These are phyloP conservation scores for Pseudogymnoascus sp. DNA, from an alignment of 2,329 filamentous ascomycete species.

Conservation along the genomic window DNA sequence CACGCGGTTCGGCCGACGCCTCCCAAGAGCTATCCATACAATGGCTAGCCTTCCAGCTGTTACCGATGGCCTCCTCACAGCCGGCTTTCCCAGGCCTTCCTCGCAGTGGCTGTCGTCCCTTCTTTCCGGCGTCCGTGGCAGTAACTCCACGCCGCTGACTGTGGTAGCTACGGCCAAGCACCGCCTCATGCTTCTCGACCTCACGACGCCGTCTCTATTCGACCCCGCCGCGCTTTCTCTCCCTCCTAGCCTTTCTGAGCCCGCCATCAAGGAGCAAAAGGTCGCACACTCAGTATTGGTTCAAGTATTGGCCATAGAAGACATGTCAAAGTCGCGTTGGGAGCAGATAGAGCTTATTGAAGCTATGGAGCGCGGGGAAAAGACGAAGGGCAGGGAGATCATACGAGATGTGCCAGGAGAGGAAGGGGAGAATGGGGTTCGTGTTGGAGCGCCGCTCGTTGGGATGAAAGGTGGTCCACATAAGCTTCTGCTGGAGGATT, in stretches of 20 bases:
- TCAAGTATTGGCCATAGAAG: constrained; percentile 80
- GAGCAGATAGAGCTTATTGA: constrained; percentile 80
- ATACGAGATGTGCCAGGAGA: constrained; percentile 59
- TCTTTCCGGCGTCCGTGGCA: constrained; percentile 35
- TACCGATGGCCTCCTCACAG: neutral
- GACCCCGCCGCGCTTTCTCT: constrained; percentile 41
- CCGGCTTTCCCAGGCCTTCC: constrained; percentile 12
- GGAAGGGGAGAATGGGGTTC: constrained; percentile 24
- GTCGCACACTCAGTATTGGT: constrained; percentile 59
- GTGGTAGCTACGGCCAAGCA: constrained; percentile 73
- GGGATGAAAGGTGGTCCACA: constrained; percentile 47
- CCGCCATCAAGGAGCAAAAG: constrained; percentile 44
- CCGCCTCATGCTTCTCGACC: constrained; percentile 69
- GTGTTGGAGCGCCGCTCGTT: neutral
- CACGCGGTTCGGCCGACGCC: neutral
- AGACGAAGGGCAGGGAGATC: constrained; percentile 69
- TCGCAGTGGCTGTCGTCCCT: constrained; percentile 35
- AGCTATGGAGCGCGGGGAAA: constrained; percentile 63
- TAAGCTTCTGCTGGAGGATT: constrained; percentile 76
- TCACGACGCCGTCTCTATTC: constrained; percentile 52
- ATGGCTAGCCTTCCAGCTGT: constrained; percentile 43
- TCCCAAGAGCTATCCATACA: neutral
- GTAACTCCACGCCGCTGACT: constrained; percentile 54
- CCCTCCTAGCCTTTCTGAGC: constrained; percentile 49
- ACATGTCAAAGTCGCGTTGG: constrained; percentile 73